Percentiles rank a stretch among this genome's conserved stretches.
Evolutionary conservation across 2,329 filamentous ascomycete species (phyloP).

Genomic region (Fusarium luffae): DNA sequence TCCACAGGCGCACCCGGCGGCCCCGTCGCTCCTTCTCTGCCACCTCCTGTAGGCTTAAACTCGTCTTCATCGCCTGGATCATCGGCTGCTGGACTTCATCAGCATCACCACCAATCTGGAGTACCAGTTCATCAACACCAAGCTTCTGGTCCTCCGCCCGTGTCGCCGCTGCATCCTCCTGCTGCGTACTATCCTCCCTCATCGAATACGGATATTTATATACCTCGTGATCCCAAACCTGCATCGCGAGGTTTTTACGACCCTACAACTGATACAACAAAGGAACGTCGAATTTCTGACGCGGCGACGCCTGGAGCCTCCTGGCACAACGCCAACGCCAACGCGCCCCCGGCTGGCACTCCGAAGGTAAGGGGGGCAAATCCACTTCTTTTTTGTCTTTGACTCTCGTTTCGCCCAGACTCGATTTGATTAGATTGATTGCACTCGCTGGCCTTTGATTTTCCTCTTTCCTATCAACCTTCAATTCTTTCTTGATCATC

Average conservation of each 20-base stretch:
- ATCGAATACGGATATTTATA: conserved; percentile 46
- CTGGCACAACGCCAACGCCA: conserved; percentile 54
- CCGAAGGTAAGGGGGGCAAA: conserved; percentile 60
- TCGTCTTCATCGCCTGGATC: conserved; percentile 38
- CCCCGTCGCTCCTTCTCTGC: conserved; percentile 48
- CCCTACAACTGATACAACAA: conserved; percentile 62
- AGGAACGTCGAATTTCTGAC: conserved; percentile 59
- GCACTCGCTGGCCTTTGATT: conserved; percentile 33
- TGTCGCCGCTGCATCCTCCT: conserved; percentile 58
- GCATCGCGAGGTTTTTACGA: conserved; percentile 63
- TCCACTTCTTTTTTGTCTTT: conserved; percentile 47
- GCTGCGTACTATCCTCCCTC: conserved; percentile 54
- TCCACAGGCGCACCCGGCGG: conserved; percentile 46
- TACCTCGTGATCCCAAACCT: conserved; percentile 53
- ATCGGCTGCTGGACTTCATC: conserved; percentile 39
- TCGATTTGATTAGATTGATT: conserved; percentile 37
- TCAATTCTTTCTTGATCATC: conserved; percentile 25
- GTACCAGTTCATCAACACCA: conserved; percentile 38
- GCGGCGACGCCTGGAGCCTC: conserved; percentile 47
- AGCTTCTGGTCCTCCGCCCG: conserved; percentile 46
- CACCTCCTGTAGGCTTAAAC: conserved; percentile 45
- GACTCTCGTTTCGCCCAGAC: conserved; percentile 37
- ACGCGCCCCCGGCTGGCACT: conserved; percentile 55
- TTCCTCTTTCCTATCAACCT: conserved; percentile 32
- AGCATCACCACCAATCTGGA: conserved; percentile 44